A percentile compares a stretch with the other conserved stretches of the same genome.
Evolutionary conservation across 73 alveolate genomes (phyloP).

Genomic region (Stentor roeselii): DNA sequence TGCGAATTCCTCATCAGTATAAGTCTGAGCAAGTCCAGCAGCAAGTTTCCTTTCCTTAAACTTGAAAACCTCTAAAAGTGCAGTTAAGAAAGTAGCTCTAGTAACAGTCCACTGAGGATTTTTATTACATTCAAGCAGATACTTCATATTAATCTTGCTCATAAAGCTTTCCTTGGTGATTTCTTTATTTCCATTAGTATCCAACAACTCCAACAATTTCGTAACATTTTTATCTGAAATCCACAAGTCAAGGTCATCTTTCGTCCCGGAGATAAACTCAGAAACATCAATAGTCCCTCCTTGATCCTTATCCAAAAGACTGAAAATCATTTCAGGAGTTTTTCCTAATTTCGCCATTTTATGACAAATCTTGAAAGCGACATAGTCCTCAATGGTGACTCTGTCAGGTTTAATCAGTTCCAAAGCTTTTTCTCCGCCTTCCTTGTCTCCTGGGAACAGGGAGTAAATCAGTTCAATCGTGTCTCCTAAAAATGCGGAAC

Average conservation of each 20-base stretch:
- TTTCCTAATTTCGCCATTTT: slow-evolving; percentile 30
- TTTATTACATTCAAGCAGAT: background rate
- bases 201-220: background rate
- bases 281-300: background rate
- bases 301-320: slow-evolving; percentile 11
- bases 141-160: slow-evolving; percentile 12
- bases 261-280: slow-evolving; percentile 23
- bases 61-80: background rate
- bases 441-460: background rate
- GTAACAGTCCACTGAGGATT: background rate
- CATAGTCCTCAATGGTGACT: slow-evolving; percentile 4
- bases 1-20: no score
- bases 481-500: background rate
- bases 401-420: slow-evolving; percentile 14
- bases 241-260: slow-evolving; percentile 1
- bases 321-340: slow-evolving; percentile 10
- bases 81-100: background rate
- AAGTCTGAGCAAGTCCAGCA: background rate
- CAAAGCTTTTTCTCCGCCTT: background rate
- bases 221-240: background rate
- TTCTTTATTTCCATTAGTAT: background rate
- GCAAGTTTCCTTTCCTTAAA: background rate
- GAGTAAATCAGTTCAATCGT: background rate
- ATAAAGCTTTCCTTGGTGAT: background rate
- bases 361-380: slow-evolving; percentile 7